These are phyloP conservation scores for Cercospora sp. DNA, from an alignment of 2,329 filamentous ascomycete species.

Conservation along the genomic window DNA sequence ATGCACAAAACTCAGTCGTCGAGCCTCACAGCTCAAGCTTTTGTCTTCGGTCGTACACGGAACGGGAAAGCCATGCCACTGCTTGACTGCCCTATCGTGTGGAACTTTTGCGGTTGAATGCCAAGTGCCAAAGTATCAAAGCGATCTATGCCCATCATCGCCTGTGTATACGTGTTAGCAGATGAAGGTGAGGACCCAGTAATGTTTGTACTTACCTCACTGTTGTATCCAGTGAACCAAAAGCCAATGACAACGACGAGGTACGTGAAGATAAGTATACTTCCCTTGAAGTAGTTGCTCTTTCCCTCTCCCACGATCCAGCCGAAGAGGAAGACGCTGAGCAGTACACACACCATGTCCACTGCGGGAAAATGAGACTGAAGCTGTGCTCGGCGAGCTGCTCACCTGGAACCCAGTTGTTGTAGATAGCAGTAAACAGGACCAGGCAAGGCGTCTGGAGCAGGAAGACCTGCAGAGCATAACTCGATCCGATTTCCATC, in stretches of 20 bases:
- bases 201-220: constrained; percentile 43
- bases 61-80: constrained; percentile 22
- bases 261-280: constrained; percentile 89
- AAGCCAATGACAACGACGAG: constrained; percentile 89
- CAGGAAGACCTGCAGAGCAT: constrained; percentile 92
- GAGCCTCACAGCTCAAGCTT: neutral
- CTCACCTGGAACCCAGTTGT: constrained; percentile 55
- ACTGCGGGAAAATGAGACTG: constrained; percentile 91
- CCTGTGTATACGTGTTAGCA: constrained; percentile 22
- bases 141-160: constrained; percentile 31
- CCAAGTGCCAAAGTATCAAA: constrained; percentile 31
- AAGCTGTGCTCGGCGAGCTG: constrained; percentile 67
- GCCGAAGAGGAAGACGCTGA: constrained; percentile 93
- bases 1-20: neutral
- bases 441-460: constrained; percentile 92
- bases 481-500: constrained; percentile 98
- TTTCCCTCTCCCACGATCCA: constrained; percentile 99
- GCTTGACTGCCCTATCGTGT: constrained; percentile 25
- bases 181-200: neutral
- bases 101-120: constrained; percentile 23
- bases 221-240: constrained; percentile 73
- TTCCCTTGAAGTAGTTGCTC: constrained; percentile 99
- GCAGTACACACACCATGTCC: constrained; percentile 96
- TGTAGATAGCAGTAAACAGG: constrained; percentile 80
- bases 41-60: constrained; percentile 2